Evolutionary conservation across 768 basidiomycete species (phyloP).

Genomic region (Termitomyces sp.): DNA sequence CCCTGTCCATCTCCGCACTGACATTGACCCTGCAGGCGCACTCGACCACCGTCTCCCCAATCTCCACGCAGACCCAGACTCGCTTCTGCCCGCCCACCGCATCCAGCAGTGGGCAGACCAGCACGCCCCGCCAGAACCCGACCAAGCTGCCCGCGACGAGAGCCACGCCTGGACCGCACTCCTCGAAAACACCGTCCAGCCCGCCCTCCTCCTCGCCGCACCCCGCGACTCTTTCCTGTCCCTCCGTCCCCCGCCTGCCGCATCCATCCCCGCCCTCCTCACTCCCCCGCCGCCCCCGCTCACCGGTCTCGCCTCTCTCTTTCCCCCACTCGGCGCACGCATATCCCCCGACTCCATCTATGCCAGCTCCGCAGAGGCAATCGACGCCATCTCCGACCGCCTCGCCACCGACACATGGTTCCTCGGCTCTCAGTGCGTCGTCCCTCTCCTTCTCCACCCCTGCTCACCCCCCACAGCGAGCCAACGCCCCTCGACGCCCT

Average conservation of each 20-base stretch:
- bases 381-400: constrained; percentile 67
- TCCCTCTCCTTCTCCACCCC: not conserved
- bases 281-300: constrained; percentile 65
- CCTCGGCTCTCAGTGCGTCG: constrained; percentile 59
- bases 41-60: constrained; percentile 67
- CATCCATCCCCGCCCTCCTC: constrained; percentile 44
- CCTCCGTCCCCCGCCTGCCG: constrained; percentile 23
- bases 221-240: constrained; percentile 42
- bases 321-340: constrained; percentile 58
- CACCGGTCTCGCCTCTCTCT: constrained; percentile 58
- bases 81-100: constrained; percentile 57
- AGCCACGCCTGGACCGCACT: constrained; percentile 80
- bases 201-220: constrained; percentile 62
- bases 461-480: constrained; percentile 32
- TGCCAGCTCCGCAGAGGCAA: constrained; percentile 64
- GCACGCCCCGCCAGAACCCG: constrained; percentile 26
- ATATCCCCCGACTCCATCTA: constrained; percentile 47
- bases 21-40: constrained; percentile 66
- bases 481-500: constrained; percentile 83
- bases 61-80: constrained; percentile 49
- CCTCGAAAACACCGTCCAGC: constrained; percentile 72
- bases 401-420: constrained; percentile 80
- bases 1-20: constrained; percentile 54
- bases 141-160: constrained; percentile 59
- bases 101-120: constrained; percentile 70